Evolutionary conservation across 805 yeast genomes (phyloP).

Genomic region (Candida ponderosae): DNA sequence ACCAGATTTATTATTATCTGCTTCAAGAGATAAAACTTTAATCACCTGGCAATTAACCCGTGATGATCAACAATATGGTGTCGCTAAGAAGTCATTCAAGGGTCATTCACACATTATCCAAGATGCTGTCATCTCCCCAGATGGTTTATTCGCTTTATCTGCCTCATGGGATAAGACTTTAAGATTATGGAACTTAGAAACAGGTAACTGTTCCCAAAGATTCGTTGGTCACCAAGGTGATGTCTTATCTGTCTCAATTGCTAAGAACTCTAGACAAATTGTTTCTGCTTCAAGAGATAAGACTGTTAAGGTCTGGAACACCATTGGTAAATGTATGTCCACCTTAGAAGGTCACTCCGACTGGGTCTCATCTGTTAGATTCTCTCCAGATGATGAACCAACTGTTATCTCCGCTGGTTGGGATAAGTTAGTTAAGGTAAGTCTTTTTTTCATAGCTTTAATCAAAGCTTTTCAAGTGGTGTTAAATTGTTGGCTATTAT

Average conservation of each 20-base stretch:
- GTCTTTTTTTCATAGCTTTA: too few relatives aligned
- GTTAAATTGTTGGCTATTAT: too few relatives aligned
- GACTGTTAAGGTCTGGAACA: conserved; percentile 99
- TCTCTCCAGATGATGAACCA: conserved; percentile 78
- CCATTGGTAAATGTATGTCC: conserved; percentile 93
- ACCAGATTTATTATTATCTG: conserved; percentile 97
- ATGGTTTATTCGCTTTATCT: conserved; percentile 95
- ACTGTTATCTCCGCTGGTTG: conserved; percentile 95
- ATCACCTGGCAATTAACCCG: conserved; percentile 97
- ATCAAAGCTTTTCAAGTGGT: background rate
- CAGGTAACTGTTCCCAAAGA: conserved; percentile 91
- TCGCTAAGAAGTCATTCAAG: conserved; percentile 91
- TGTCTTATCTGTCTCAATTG: conserved; percentile 93
- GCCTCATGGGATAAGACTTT: conserved; percentile 99
- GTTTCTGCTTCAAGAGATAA: conserved; percentile 99
- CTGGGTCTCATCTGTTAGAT: conserved; percentile 98
- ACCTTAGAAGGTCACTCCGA: conserved; percentile 94
- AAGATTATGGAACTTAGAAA: conserved; percentile 95
- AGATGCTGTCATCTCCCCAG: conserved; percentile 96
- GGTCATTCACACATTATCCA: conserved; percentile 99
- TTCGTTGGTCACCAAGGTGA: conserved; percentile 98
- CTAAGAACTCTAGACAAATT: conserved; percentile 94
- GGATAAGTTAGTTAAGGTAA: conserved; percentile 98
- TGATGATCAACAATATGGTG: conserved; percentile 96
- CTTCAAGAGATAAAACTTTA: conserved; percentile 97